Evolutionary conservation across 768 basidiomycete species (phyloP).

Genomic region (Polyporus arcularius): DNA sequence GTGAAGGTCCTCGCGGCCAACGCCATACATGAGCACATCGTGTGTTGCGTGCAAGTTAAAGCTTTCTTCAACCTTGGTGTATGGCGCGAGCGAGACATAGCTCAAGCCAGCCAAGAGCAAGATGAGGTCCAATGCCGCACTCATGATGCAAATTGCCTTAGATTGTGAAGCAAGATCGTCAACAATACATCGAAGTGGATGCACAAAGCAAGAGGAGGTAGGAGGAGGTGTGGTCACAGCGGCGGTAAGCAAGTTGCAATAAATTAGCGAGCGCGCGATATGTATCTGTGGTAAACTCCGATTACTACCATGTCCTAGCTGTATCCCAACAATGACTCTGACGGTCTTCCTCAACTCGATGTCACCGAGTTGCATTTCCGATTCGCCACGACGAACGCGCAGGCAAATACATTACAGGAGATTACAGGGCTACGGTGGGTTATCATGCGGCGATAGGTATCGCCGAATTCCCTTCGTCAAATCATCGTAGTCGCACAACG

Average conservation of each 20-base stretch:
- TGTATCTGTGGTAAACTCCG: too few species aligned
- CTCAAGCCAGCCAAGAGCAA: conserved; percentile 53
- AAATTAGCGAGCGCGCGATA: too few species aligned
- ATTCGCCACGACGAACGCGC: too few species aligned
- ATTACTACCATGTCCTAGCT: too few species aligned
- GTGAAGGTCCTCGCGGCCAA: conserved; percentile 39
- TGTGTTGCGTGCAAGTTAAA: conserved; percentile 93
- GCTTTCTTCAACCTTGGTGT: conserved; percentile 96
- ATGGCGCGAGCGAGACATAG: conserved; percentile 81
- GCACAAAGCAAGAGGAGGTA: neutral
- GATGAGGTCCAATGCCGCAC: conserved; percentile 47
- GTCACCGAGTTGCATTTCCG: too few species aligned
- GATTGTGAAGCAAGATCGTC: neutral
- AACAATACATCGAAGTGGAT: neutral
- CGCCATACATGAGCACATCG: conserved; percentile 82
- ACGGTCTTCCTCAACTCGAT: too few species aligned
- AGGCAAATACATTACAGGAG: too few species aligned
- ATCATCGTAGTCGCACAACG: neutral
- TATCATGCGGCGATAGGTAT: too few species aligned
- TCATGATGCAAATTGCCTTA: conserved; percentile 29
- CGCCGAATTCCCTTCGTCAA: neutral
- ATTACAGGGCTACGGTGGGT: too few species aligned
- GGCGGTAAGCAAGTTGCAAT: too few species aligned
- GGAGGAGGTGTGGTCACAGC: too few species aligned
- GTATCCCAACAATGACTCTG: too few species aligned